Evolutionary conservation across 2,329 filamentous ascomycete genomes (phyloP), one percentile per base, ranked within the genome.

Genomic region (Phialocephala sp.): DNA sequence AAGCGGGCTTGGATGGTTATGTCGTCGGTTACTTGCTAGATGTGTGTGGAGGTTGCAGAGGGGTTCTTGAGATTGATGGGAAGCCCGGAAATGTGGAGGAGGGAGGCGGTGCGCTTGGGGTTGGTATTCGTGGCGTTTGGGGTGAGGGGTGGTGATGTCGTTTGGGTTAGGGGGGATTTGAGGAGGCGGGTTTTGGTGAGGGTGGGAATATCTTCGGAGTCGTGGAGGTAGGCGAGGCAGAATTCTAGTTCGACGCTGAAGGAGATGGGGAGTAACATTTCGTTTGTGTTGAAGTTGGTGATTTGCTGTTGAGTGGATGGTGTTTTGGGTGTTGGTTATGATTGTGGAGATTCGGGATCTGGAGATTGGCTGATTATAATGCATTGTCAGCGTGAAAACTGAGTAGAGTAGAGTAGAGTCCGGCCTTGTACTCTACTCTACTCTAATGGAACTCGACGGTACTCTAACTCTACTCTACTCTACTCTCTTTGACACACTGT

Each of bases 191-290:
- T 8, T 24, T 57, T 32, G 4, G 18, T 24, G 8, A 2, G 2
- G 1, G 5, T 1, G 1, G 55, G 32, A 18, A 22, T n/a, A 12
- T n/a, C 3, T 8, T 9, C 2, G 27, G 32, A 11, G 12, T 20
- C 14, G 11, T 9, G 18, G 27, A 56, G 27, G 37, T 37, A 56
- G 14, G 54, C 55, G 6, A 57, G 36, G n/a, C 9, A 24, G 20
- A 57, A 57, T 24, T 57, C 55, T 20, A 57, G 35, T 27, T 57
- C 32, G 14, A 39, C 32, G 18, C 55, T 14, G 55, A 57, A 36
- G 8, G 55, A 57, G 24, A 55, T 55, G 6, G 50, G 52, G 4
- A 55, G 27, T 9, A n/a, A 20, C 45, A 50, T 50, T 50, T 41
- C 11, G 15, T 41, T 12, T 18, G 37, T 41, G n/a, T 1, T 22